Evolutionary conservation across 78 protist genomes (phyloP), one percentile per base, ranked within the genome.

Genomic region (Chrysochromulina parva): DNA sequence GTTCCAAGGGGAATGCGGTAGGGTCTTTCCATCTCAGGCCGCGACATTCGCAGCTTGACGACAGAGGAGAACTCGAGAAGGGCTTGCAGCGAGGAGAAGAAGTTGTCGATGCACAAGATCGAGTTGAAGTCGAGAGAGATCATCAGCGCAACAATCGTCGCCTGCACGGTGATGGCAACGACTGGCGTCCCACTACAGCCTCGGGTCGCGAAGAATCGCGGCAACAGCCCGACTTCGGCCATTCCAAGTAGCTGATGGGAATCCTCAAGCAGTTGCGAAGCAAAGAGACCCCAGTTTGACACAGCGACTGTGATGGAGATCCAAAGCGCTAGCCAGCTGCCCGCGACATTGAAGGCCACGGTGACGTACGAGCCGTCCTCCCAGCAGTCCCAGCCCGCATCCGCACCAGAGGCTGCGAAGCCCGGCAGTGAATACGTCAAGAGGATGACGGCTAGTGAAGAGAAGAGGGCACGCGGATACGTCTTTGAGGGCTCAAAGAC

Each of bases 241-340:
- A 89, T 89, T 19, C 92, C 92, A 24, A 89, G 62, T 17, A 89
- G 80, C 86, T 89, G 92, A 38, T 26, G 73, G n/a, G 84, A 52
- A 48, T 89, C 92, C 52, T 55, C 66, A 22, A 60, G 22, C 50
- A 89, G 92, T 85, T 89, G 86, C 6, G 92, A 26, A 7, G 38
- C 28, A 60, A 73, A 89, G 65, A 89, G 84, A 47, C 92, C 92
- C 62, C 84, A 76, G 86, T 89, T 89, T 71, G 47, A 1, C 20
- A 89, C 48, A 22, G 53, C 65, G 14, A 85, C 6, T 22, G 92
- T 47, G 60, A 10, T 52, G 19, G 73, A 3, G 10, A 89, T 60
- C 71, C 62, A 54, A 0, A 22, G 13, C 16, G 26, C 86, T 16
- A 89, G 80, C 85, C 85, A 89, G 48, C 9, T 2, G 17, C 92